Conservation (phyloP, 306 rosid species). For the Gastrolobium bilobum region DNA sequence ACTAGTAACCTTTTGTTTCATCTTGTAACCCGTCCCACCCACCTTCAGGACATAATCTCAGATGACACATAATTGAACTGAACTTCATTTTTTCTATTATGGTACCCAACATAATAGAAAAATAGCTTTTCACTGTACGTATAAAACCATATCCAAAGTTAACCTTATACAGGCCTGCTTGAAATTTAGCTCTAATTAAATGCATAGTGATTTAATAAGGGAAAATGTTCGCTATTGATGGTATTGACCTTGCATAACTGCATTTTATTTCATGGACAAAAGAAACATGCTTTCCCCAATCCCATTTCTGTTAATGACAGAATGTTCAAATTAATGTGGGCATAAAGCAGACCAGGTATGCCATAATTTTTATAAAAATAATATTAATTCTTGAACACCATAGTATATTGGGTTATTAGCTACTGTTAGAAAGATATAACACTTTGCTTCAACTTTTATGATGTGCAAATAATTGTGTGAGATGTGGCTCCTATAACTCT, state of each 20-base stretch:
- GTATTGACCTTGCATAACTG: slow-evolving; percentile 6
- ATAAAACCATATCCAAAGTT: slow-evolving; percentile 27
- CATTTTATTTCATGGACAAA: slow-evolving; percentile 14
- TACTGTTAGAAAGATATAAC: background rate
- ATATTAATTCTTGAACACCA: background rate
- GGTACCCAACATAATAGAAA: slow-evolving; percentile 32
- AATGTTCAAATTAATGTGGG: slow-evolving; percentile 6
- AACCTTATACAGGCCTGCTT: slow-evolving; percentile 5
- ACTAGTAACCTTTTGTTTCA: slow-evolving; percentile 39
- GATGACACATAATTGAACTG: slow-evolving; percentile 33
- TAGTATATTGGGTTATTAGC: background rate
- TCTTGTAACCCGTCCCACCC: slow-evolving; percentile 28
- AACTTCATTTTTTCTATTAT: slow-evolving; percentile 36
- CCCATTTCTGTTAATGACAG: slow-evolving; percentile 14
- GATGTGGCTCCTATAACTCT: background rate
- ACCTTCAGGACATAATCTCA: slow-evolving; percentile 30
- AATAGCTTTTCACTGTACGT: background rate
- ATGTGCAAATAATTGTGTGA: background rate
- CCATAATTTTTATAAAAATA: background rate
- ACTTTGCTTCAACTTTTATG: background rate
- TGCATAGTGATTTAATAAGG: slow-evolving; percentile 22
- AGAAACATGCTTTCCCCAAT: background rate
- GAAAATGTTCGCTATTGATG: slow-evolving; percentile 1
- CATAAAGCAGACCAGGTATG: background rate
- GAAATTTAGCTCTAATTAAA: slow-evolving; percentile 10